These are phyloP conservation scores for Conringia planisiliqua DNA, from an alignment of 345 rosid genomes.

Conservation along the genomic window DNA sequence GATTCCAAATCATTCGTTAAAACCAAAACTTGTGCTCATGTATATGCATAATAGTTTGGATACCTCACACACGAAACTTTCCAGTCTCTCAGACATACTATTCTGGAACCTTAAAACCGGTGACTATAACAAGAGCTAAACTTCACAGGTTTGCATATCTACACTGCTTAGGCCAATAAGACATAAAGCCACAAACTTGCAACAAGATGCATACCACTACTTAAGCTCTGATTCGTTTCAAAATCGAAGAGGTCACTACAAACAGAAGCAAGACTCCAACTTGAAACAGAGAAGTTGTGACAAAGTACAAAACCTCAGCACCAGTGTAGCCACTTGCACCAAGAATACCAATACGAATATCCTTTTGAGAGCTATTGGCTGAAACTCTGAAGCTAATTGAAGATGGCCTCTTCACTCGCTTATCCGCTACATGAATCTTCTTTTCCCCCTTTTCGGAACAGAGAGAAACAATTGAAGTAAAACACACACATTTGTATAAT, in stretches of 20 bases:
- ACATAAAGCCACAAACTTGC: not conserved
- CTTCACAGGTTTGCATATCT: not conserved
- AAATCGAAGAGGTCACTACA: not conserved
- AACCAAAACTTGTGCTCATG: not conserved
- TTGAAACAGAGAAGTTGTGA: not conserved
- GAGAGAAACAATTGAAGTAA: not conserved
- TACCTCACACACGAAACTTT: not conserved
- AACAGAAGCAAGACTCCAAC: not conserved
- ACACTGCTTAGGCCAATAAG: not conserved
- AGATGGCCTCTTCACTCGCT: constrained; percentile 29
- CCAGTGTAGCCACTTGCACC: constrained; percentile 99
- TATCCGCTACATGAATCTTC: constrained; percentile 31
- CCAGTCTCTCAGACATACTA: not conserved
- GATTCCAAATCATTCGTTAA: not conserved
- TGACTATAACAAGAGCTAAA: not conserved
- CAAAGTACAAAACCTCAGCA: constrained; percentile 65
- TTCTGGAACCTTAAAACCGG: too few relatives aligned
- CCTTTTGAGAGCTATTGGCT: constrained; percentile 41
- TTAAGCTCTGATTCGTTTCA: not conserved
- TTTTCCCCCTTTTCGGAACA: constrained; percentile 24
- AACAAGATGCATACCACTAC: not conserved
- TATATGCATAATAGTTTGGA: not conserved
- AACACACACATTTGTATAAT: not conserved
- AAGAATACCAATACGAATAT: constrained; percentile 77
- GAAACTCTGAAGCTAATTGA: constrained; percentile 39